Percentiles rank a stretch among this genome's conserved stretches.
These are phyloP conservation scores for Microdochium paspali DNA, from an alignment of 2,329 filamentous ascomycete genomes.

Conservation along the genomic window DNA sequence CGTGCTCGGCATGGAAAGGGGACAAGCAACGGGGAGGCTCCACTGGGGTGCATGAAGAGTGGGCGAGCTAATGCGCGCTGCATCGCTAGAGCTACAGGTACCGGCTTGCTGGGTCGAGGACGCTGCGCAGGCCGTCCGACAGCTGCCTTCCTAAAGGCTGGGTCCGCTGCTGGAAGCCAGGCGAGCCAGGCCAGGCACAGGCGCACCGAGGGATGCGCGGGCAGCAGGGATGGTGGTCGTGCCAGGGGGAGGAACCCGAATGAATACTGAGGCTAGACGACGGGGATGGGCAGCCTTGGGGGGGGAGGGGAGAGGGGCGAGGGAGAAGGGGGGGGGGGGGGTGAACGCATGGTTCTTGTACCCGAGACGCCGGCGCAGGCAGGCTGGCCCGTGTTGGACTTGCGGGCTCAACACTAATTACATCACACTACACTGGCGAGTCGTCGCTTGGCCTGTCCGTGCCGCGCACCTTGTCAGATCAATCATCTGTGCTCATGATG, in stretches of 20 bases:
- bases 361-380: background rate
- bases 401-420: too few species aligned
- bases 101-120: background rate
- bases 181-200: too few species aligned
- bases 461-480: too few species aligned
- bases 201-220: too few species aligned
- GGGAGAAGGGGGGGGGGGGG: background rate
- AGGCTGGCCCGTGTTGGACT: background rate
- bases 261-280: background rate
- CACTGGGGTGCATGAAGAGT: background rate
- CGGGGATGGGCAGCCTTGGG: background rate
- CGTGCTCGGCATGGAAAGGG: background rate
- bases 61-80: background rate
- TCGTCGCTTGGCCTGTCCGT: background rate
- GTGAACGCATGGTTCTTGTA: constrained; percentile 1
- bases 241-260: background rate
- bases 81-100: too few species aligned
- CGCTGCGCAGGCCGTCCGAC: background rate
- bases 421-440: background rate
- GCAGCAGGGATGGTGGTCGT: background rate
- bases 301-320: background rate
- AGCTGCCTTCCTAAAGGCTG: too few species aligned
- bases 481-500: too few species aligned
- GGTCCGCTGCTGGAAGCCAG: too few species aligned
- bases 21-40: background rate